Conservation (phyloP, 2,329 filamentous ascomycete genomes). For the Colletotrichum sp. region DNA sequence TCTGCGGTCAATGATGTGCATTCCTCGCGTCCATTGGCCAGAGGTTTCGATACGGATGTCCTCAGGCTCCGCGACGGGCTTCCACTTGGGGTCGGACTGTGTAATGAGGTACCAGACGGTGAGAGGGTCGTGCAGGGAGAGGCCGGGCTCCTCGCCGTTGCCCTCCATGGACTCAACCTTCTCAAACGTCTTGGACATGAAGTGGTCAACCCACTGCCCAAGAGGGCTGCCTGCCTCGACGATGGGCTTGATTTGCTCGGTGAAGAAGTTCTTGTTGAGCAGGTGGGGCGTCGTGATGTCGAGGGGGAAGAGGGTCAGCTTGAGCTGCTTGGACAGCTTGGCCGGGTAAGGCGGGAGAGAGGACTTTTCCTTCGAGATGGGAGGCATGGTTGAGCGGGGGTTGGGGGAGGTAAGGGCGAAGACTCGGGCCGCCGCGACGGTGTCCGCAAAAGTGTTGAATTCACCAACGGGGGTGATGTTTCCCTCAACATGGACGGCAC, state of each 20-base stretch:
- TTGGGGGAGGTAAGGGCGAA: slow-evolving; percentile 77
- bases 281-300: slow-evolving; percentile 79
- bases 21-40: slow-evolving; percentile 94
- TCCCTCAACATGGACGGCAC: slow-evolving; percentile 77
- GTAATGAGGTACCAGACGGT: slow-evolving; percentile 81
- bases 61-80: slow-evolving; percentile 63
- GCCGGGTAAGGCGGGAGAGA: slow-evolving; percentile 67
- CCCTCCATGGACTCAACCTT: slow-evolving; percentile 70
- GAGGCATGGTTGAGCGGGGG: slow-evolving; percentile 83
- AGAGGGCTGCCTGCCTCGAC: slow-evolving; percentile 72
- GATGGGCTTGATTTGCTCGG: slow-evolving; percentile 57
- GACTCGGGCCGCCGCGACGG: slow-evolving; percentile 76
- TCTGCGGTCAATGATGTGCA: slow-evolving; percentile 84
- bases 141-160: slow-evolving; percentile 61
- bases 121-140: slow-evolving; percentile 79
- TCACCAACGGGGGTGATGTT: slow-evolving; percentile 89
- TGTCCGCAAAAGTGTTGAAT: slow-evolving; percentile 95
- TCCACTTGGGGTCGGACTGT: slow-evolving; percentile 62
- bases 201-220: slow-evolving; percentile 74
- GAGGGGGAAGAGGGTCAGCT: slow-evolving; percentile 74
- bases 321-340: slow-evolving; percentile 66
- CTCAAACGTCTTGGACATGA: slow-evolving; percentile 72
- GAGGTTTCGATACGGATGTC: slow-evolving; percentile 89
- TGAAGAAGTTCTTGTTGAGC: slow-evolving; percentile 66
- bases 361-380: slow-evolving; percentile 56